A percentile compares a stretch with the other conserved stretches of the same genome.
phyloP scores from a whole-genome alignment of 2,329 filamentous ascomycete genomes.

The Trichoderma pleuroti region DNA sequence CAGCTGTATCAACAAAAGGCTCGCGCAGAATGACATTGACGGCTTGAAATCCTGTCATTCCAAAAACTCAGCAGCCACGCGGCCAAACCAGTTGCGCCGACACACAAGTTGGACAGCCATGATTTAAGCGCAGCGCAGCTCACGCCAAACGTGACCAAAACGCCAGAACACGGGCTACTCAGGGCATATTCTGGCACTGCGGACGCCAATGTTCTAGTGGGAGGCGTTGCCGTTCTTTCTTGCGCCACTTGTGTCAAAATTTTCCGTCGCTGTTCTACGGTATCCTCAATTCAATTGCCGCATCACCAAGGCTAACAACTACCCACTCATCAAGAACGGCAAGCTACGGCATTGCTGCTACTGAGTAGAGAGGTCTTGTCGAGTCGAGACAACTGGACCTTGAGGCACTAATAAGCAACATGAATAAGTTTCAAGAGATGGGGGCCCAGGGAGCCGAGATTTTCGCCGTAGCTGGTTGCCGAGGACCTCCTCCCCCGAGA shows the following conservation, averaged over 20 bases:
- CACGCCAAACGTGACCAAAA: background rate
- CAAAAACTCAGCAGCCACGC: slow-evolving; percentile 6
- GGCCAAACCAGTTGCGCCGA: background rate
- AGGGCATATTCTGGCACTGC: background rate
- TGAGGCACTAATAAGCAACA: background rate
- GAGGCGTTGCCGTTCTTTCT: background rate
- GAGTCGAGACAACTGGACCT: background rate
- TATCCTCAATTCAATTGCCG: background rate
- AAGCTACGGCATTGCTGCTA: background rate
- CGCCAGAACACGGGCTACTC: background rate
- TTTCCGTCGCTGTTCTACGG: background rate
- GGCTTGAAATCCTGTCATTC: background rate
- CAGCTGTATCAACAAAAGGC: background rate
- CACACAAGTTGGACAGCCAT: background rate
- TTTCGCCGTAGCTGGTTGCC: background rate
- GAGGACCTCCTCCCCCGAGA: background rate
- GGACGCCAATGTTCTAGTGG: slow-evolving; percentile 6
- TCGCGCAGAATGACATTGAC: background rate
- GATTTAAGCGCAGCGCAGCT: background rate
- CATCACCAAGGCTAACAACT: background rate
- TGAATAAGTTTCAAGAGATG: background rate
- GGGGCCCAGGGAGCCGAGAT: background rate
- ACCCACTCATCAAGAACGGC: background rate
- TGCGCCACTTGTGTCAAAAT: background rate
- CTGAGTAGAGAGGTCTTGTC: background rate